Percentiles rank a stretch among this genome's conserved stretches.
These are phyloP conservation scores for Bipolaris sorokiniana DNA, from an alignment of 2,329 filamentous ascomycete genomes.

Conservation along the genomic window DNA sequence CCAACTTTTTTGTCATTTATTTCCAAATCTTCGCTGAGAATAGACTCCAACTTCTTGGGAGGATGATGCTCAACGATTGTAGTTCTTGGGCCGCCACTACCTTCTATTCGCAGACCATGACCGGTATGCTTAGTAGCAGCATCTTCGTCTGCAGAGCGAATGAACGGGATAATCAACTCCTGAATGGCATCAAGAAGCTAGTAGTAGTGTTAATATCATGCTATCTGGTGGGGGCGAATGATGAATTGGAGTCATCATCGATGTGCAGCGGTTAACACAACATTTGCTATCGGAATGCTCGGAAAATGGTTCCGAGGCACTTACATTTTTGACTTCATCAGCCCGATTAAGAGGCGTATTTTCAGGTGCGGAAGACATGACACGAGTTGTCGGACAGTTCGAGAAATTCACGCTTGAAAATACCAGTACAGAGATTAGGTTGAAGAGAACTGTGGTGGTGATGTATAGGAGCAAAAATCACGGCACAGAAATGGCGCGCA, in stretches of 20 bases:
- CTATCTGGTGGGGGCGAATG: not conserved
- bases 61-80: slow-evolving; percentile 54
- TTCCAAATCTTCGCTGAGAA: slow-evolving; percentile 45
- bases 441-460: not conserved
- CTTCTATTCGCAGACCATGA: slow-evolving; percentile 67
- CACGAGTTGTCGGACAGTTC: not conserved
- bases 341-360: slow-evolving; percentile 40
- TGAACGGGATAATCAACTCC: slow-evolving; percentile 71
- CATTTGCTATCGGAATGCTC: slow-evolving; percentile 13
- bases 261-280: not conserved
- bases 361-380: slow-evolving; percentile 8
- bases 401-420: not conserved
- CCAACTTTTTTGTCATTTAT: slow-evolving; percentile 50
- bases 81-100: slow-evolving; percentile 56
- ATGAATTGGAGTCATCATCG: not conserved
- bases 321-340: slow-evolving; percentile 49
- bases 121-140: slow-evolving; percentile 63
- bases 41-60: slow-evolving; percentile 50
- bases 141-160: slow-evolving; percentile 71
- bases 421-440: not conserved
- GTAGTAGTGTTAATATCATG: slow-evolving; percentile 1
- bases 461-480: slow-evolving; percentile 1
- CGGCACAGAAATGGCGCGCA: slow-evolving; percentile 1
- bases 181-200: slow-evolving; percentile 60
- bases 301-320: slow-evolving; percentile 17